Base-by-base conservation (phyloP, 495 filamentous ascomycete species). In the Aspergillus panamensis region DNA sequence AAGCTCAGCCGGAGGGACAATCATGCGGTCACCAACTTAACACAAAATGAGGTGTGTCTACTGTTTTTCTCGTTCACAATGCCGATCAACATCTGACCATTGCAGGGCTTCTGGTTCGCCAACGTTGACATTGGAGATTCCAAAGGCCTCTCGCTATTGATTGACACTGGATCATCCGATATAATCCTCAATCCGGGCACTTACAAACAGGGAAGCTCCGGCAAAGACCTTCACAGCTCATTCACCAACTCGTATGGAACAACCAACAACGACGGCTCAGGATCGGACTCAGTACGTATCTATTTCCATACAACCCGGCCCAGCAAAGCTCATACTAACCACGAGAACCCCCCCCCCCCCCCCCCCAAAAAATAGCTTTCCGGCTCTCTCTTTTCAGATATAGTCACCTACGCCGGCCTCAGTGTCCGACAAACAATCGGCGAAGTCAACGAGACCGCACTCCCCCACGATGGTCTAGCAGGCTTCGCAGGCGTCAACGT, bases 401-500 rank as follows among this genome's bases (percentile, higher is more conserved):
- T 54, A 4, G 35, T 65, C 31, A 53, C 40, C 10, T 61, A 59
- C 53, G 62, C 53, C 29, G 7, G 37, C 6, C 32, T 55, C 10
- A 55, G 4, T 20, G 44, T 33, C 4, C 37, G 44, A 13, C 62
- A 58, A 43, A 61, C 56, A 1, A 33, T 63, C 35, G 61, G 61
- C 14, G 45, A 47, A 6, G 57, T 48, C 14, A 44, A 53, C 30
- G 8, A 35, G 25, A 42, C 16, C 20, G 33, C 61, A 29, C 55
- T 64, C 16, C 62, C 58, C 9, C 58, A 19, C n/a, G 62, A 64
- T 48, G 62, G 58, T 1, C 56, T 64, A 10, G 55, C 60, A n/a
- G 62, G 62, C 5, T 60, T 64, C 17, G 57, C 54, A 9, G 57
- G 57, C 6, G 30, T 51, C 8, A 49, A 60, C 16, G 35, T 51